Evolutionary conservation across 1,284 basidiomycete genomes (phyloP).

Genomic region (Pascua sp.): DNA sequence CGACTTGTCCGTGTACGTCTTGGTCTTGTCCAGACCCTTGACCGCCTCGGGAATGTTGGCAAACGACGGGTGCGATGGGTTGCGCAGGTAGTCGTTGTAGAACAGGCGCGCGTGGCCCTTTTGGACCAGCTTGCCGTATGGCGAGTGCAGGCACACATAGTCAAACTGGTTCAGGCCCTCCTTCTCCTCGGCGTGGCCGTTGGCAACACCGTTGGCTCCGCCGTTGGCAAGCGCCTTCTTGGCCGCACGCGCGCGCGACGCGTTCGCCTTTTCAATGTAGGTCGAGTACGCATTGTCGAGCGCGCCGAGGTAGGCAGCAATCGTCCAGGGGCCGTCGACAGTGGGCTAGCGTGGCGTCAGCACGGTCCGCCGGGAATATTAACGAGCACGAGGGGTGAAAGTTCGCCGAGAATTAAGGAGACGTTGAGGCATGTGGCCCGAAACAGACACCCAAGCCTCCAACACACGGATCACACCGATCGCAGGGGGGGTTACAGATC

Average conservation of each 20-base stretch:
- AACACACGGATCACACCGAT: no score
- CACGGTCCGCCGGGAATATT: background rate
- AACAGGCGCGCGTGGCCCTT: constrained; percentile 90
- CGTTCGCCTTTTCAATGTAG: constrained; percentile 79
- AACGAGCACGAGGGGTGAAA: no score
- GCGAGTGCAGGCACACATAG: constrained; percentile 88
- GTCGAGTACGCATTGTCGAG: constrained; percentile 85
- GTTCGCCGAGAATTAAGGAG: no score
- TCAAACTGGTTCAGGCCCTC: constrained; percentile 74
- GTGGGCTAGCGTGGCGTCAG: constrained; percentile 62
- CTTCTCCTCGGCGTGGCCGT: constrained; percentile 28
- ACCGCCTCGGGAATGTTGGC: constrained; percentile 68
- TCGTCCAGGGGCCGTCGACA: constrained; percentile 95
- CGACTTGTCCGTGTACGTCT: constrained; percentile 83
- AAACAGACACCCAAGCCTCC: no score
- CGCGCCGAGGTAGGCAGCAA: constrained; percentile 90
- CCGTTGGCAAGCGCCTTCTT: constrained; percentile 36
- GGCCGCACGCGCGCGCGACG: constrained; percentile 50
- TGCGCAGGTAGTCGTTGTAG: constrained; percentile 73
- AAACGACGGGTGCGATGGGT: constrained; percentile 70
- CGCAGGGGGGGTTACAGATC: no score
- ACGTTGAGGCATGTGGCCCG: no score
- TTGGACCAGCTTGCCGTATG: constrained; percentile 97
- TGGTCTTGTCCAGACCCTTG: constrained; percentile 63
- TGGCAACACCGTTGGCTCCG: constrained; percentile 30